Base-by-base conservation (phyloP, 495 filamentous ascomycete species). In the Endocarpon pusillum region DNA sequence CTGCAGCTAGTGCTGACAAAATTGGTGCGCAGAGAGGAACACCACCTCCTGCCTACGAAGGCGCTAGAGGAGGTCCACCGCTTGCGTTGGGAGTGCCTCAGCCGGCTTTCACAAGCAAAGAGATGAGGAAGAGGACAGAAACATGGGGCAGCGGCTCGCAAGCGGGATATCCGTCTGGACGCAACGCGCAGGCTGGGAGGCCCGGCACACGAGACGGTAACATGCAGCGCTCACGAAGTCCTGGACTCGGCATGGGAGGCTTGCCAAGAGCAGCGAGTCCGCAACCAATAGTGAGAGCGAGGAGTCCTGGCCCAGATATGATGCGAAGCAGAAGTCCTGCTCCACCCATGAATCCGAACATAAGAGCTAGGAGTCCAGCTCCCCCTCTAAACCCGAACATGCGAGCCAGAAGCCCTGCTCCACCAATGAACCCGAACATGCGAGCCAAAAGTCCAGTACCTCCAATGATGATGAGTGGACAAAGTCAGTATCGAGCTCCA, bases 81-180 rank as follows among this genome's bases (percentile, higher is more conserved):
- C 12, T n/a, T 14, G 28, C 12, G 4, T 71, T 99, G 9, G 91
- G 78, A 38, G 79, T 85, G 11, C 91, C 91, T 1, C 73, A 89
- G 35, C 89, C 87, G 0, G 91, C 91, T 8, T 82, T 86, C 40
- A 96, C 91, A 0, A 78, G 80, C 5, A 75, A 75, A 35, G 77
- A 86, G 29, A 99, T 99, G 91, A 38, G 60, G 4, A 57, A 49
- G 45, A 54, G 48, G 31, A 54, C 59, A 31, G 55, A 62, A 33
- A 54, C 49, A 29, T 35, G 37, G 2, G 36, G 22, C 5, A 20
- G 27, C 23, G 35, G 38, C 26, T 19, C 11, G 14, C 12, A 9
- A 26, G 17, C 6, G 14, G 16, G 29, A 16, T 12, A 12, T 12
- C 24, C 9, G 9, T 26, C 9, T 9, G 15, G 29, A 8, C 17